Percentiles rank a stretch among this genome's conserved stretches.
phyloP scores from a whole-genome alignment of 2,329 filamentous ascomycete species.

The Verticillium longisporum region DNA sequence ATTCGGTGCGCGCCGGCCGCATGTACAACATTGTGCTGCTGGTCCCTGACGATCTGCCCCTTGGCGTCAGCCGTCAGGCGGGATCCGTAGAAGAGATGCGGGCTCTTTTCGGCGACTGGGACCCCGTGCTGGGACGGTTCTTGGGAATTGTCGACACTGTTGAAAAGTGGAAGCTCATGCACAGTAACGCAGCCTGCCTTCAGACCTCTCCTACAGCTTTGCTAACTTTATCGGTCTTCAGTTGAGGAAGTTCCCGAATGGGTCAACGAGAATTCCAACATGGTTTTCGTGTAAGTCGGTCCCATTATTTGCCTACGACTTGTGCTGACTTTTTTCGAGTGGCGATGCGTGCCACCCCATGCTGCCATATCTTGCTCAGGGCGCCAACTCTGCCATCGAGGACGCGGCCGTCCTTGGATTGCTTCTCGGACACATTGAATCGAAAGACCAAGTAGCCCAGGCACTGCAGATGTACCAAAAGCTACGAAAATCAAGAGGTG shows the following conservation, averaged over 20 bases:
- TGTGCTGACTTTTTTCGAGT: constrained; percentile 18
- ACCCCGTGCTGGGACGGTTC: constrained; percentile 44
- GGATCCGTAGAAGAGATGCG: constrained; percentile 56
- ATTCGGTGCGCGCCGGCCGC: constrained; percentile 50
- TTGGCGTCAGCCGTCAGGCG: constrained; percentile 39
- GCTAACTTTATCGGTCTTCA: constrained; percentile 10
- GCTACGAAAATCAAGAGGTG: constrained; percentile 39
- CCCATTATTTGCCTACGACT: rapidly evolving
- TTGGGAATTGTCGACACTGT: constrained; percentile 47
- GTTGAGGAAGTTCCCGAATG: constrained; percentile 44
- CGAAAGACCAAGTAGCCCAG: constrained; percentile 36
- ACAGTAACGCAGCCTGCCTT: constrained; percentile 22
- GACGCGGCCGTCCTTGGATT: constrained; percentile 60
- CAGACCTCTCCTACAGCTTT: rapidly evolving
- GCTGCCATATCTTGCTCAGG: constrained; percentile 57
- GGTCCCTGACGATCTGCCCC: constrained; percentile 55
- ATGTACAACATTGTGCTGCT: constrained; percentile 62
- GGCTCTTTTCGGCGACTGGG: constrained; percentile 54
- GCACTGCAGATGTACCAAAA: constrained; percentile 36
- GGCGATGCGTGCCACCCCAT: constrained; percentile 60
- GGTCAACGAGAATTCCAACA: constrained; percentile 44
- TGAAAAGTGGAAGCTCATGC: constrained; percentile 65
- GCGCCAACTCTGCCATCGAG: constrained; percentile 61
- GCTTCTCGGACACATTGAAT: constrained; percentile 43
- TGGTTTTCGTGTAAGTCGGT: constrained; percentile 35